These are phyloP conservation scores for Pancytospora epiphaga DNA, from an alignment of 371 early-diverging fungal genomes.

Conservation along the genomic window DNA sequence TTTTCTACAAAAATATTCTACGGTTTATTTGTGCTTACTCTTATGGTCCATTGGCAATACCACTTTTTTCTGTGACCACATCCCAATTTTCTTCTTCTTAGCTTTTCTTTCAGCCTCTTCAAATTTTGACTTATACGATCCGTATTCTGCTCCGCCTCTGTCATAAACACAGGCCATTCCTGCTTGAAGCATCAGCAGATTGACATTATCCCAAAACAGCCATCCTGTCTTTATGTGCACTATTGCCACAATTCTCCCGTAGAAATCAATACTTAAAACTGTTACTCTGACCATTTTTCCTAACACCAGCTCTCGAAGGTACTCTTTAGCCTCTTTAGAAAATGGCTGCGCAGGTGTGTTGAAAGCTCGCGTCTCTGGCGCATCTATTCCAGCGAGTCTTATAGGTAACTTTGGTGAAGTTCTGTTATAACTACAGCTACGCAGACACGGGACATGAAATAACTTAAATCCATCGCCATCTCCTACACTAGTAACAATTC, in stretches of 20 bases:
- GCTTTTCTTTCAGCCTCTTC: conserved; percentile 63
- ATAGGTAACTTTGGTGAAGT: conserved; percentile 64
- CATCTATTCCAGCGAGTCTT: conserved; percentile 69
- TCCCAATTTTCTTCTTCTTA: conserved; percentile 43
- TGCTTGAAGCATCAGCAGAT: conserved; percentile 64
- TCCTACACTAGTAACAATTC: conserved; percentile 34
- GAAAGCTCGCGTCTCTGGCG: conserved; percentile 68
- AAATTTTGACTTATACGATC: conserved; percentile 60
- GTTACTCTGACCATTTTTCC: conserved; percentile 63
- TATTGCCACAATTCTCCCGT: conserved; percentile 66
- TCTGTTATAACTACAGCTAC: neutral
- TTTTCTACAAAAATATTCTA: too few species aligned
- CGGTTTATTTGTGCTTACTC: too few species aligned
- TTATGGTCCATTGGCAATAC: conserved; percentile 39
- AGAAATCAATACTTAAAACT: conserved; percentile 64
- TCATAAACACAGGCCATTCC: conserved; percentile 67
- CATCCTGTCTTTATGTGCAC: conserved; percentile 61
- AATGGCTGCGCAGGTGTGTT: conserved; percentile 68
- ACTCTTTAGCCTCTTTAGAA: conserved; percentile 63
- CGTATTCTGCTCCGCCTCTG: conserved; percentile 66
- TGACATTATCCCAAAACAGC: conserved; percentile 62
- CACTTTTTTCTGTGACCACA: conserved; percentile 24
- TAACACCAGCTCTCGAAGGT: conserved; percentile 58
- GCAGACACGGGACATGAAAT: conserved; percentile 28
- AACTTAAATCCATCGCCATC: conserved; percentile 50